A percentile compares a stretch with the other conserved stretches of the same genome.
phyloP scores from a whole-genome alignment of 2,329 filamentous ascomycete species.

The Dothideomycetidae sp. region DNA sequence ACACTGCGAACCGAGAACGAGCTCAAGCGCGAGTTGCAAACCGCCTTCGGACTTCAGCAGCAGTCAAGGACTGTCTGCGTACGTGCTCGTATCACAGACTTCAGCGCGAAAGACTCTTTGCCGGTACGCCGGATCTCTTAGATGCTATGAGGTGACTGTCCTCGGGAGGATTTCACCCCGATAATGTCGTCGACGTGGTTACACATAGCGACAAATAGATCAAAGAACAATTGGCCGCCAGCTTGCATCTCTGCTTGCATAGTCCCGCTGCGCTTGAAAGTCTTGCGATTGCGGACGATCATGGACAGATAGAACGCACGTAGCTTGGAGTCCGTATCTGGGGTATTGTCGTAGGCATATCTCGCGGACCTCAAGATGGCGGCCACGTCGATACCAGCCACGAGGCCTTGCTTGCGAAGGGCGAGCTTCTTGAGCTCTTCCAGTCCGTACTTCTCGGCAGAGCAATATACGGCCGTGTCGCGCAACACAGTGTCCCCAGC shows the following conservation, averaged over 20 bases:
- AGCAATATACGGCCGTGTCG: slow-evolving; percentile 90
- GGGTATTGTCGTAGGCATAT: slow-evolving; percentile 91
- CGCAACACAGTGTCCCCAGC: slow-evolving; percentile 65
- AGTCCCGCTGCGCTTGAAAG: slow-evolving; percentile 94
- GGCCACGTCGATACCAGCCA: slow-evolving; percentile 80
- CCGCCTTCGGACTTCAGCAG: neutral
- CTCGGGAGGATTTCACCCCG: slow-evolving; percentile 47
- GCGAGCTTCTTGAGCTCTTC: slow-evolving; percentile 84
- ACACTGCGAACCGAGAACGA: slow-evolving; percentile 1
- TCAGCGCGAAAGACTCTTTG: slow-evolving; percentile 1
- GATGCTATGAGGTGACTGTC: slow-evolving; percentile 13
- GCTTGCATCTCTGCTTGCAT: slow-evolving; percentile 98
- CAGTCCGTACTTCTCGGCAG: slow-evolving; percentile 78
- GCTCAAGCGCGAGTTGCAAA: neutral
- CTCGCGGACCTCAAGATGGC: slow-evolving; percentile 85
- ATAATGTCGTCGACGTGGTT: slow-evolving; percentile 95
- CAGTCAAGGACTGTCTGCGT: slow-evolving; percentile 3
- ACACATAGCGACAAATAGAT: slow-evolving; percentile 95
- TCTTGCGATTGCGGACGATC: slow-evolving; percentile 93
- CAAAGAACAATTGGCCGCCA: slow-evolving; percentile 90
- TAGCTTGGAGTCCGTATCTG: slow-evolving; percentile 79
- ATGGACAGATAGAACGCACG: slow-evolving; percentile 94
- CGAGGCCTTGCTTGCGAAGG: slow-evolving; percentile 86
- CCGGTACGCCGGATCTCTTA: slow-evolving; percentile 1
- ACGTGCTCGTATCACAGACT: slow-evolving; percentile 1